Conservation (phyloP, 2,329 filamentous ascomycete genomes). For the Cladobotryum protrusum region DNA sequence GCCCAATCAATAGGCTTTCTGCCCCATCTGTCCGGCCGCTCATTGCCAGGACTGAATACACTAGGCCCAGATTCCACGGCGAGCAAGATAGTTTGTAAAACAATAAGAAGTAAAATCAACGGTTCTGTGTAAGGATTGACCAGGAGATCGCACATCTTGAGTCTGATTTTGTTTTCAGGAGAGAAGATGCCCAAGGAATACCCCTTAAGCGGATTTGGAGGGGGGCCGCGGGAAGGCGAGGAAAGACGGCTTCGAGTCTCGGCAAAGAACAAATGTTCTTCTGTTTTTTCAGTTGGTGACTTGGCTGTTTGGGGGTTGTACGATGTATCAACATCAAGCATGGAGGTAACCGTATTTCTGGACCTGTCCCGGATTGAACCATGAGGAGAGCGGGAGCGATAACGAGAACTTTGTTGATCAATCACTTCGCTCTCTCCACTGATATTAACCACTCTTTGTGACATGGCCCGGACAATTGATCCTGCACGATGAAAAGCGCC, state of each 20-base stretch:
- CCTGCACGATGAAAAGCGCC: slow-evolving; percentile 63
- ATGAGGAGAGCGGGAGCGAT: slow-evolving; percentile 53
- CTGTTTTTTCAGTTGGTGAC: slow-evolving; percentile 40
- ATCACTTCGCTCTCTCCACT: slow-evolving; percentile 85
- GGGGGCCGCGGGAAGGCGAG: slow-evolving; percentile 14
- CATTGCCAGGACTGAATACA: slow-evolving; percentile 58
- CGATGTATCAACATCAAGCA: slow-evolving; percentile 39
- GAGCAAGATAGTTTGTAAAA: slow-evolving; percentile 82
- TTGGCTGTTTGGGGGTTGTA: slow-evolving; percentile 45
- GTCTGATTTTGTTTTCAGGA: slow-evolving; percentile 67
- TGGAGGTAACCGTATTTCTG: slow-evolving; percentile 24
- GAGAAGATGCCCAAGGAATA: slow-evolving; percentile 81
- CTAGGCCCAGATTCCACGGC: slow-evolving; percentile 72
- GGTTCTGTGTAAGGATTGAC: slow-evolving; percentile 86
- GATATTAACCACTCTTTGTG: slow-evolving; percentile 94
- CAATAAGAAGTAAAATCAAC: slow-evolving; percentile 76
- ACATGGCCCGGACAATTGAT: slow-evolving; percentile 79
- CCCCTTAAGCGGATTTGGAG: slow-evolving; percentile 72
- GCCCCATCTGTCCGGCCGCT: slow-evolving; percentile 60
- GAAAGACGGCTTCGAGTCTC: slow-evolving; percentile 7
- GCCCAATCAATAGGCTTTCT: slow-evolving; percentile 66
- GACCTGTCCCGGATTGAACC: slow-evolving; percentile 30
- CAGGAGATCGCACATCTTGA: slow-evolving; percentile 72
- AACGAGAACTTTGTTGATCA: slow-evolving; percentile 61
- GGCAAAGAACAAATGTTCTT: slow-evolving; percentile 11